phyloP scores from a whole-genome alignment of 495 filamentous ascomycete genomes.

The Neurospora sp. region DNA sequence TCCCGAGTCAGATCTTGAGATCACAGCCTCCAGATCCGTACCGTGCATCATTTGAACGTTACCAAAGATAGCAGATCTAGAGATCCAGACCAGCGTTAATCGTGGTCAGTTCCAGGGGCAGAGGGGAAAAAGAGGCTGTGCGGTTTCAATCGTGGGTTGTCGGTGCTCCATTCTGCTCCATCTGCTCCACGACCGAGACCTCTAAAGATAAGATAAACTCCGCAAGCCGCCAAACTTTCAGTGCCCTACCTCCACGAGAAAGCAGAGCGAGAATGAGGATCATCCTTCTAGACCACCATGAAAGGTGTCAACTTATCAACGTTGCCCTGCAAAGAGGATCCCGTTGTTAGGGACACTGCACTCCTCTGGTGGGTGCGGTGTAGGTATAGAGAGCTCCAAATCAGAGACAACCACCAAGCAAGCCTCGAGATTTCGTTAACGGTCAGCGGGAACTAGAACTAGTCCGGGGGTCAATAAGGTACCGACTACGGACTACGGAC shows the following conservation, averaged over 20 bases:
- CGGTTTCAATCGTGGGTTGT: background rate
- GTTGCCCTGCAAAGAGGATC: background rate
- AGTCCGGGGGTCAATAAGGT: background rate
- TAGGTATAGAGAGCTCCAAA: background rate
- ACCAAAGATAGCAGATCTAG: background rate
- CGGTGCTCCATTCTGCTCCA: background rate
- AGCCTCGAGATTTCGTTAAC: background rate
- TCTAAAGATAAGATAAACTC: background rate
- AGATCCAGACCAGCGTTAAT: background rate
- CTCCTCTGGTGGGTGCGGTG: background rate
- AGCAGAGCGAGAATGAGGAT: background rate
- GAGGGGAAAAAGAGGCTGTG: background rate
- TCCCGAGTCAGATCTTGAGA: background rate
- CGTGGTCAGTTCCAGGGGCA: background rate
- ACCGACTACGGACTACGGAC: background rate
- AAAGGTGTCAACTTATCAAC: background rate
- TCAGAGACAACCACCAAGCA: background rate
- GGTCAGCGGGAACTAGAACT: background rate
- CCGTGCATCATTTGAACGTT: background rate
- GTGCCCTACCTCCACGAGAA: background rate
- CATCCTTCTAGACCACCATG: background rate
- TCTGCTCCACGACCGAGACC: background rate
- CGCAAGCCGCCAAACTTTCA: background rate
- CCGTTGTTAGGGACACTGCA: background rate
- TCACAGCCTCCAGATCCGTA: background rate